Evolutionary conservation across 306 rosid genomes (phyloP).

Genomic region (Geum urbanum): DNA sequence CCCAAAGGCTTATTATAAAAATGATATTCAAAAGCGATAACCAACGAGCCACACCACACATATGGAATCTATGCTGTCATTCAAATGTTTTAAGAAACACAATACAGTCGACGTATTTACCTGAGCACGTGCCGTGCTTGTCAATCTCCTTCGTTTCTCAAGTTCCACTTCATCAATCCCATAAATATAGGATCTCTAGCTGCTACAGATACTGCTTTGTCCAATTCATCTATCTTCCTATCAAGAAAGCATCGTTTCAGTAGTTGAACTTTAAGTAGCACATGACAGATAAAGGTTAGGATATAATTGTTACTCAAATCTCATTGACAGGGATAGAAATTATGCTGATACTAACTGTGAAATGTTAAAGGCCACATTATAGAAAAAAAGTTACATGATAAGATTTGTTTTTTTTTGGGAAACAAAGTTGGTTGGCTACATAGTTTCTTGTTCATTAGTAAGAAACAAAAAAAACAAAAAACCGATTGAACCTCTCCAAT

Average conservation of each 20-base stretch:
- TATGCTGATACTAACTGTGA: too few species aligned
- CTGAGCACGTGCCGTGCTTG: constrained; percentile 79
- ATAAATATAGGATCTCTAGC: constrained; percentile 84
- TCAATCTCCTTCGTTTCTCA: constrained; percentile 92
- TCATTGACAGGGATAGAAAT: background rate
- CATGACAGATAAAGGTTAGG: background rate
- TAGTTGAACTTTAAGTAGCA: background rate
- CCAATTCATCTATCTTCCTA: constrained; percentile 98
- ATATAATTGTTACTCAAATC: constrained; percentile 2
- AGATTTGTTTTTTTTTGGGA: too few species aligned
- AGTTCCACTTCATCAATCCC: constrained; percentile 87
- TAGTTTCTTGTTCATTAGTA: too few species aligned
- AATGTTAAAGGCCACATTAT: too few species aligned
- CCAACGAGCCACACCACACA: background rate
- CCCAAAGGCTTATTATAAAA: background rate
- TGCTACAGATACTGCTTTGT: constrained; percentile 86
- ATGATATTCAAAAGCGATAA: constrained; percentile 10
- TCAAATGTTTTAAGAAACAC: constrained; percentile 17
- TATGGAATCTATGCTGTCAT: constrained; percentile 16
- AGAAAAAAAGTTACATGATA: too few species aligned
- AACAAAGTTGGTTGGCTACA: too few species aligned
- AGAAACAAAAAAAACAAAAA: too few species aligned
- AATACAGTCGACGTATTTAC: constrained; percentile 31
- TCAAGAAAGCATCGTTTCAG: constrained; percentile 70
- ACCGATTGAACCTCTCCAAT: too few species aligned